phyloP scores from a whole-genome alignment of 805 yeast species.

The Schwanniomyces occidentalis region DNA sequence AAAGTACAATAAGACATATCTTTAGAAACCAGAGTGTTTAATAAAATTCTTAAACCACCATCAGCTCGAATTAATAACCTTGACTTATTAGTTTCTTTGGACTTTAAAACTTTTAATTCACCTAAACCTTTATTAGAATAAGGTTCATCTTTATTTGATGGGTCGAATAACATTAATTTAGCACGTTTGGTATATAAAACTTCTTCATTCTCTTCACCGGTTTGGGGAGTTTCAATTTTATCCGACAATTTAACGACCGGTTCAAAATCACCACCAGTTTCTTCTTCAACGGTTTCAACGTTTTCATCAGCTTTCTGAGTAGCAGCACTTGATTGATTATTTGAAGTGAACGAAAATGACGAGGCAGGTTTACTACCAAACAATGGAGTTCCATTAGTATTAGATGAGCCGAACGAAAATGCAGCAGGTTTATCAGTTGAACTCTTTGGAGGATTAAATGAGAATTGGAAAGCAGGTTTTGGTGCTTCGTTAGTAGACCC shows the following conservation, averaged over 20 bases:
- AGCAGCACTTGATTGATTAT: slow-evolving; percentile 12
- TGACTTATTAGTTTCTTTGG: slow-evolving; percentile 58
- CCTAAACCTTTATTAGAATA: slow-evolving; percentile 78
- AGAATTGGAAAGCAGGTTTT: slow-evolving; percentile 25
- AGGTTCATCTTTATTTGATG: slow-evolving; percentile 47
- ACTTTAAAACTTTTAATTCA: slow-evolving; percentile 68
- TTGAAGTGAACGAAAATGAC: slow-evolving; percentile 11
- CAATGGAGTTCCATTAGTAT: background rate
- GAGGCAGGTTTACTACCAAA: slow-evolving; percentile 5
- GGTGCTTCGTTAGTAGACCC: slow-evolving; percentile 7
- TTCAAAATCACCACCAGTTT: slow-evolving; percentile 47
- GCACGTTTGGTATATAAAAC: slow-evolving; percentile 63
- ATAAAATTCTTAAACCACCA: slow-evolving; percentile 76
- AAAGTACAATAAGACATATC: slow-evolving; percentile 59
- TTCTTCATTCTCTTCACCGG: slow-evolving; percentile 87
- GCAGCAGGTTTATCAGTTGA: slow-evolving; percentile 7
- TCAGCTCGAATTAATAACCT: slow-evolving; percentile 85
- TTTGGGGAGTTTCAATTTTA: slow-evolving; percentile 52
- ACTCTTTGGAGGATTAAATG: slow-evolving; percentile 16
- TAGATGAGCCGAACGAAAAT: slow-evolving; percentile 13
- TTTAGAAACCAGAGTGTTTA: slow-evolving; percentile 63
- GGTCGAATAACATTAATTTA: slow-evolving; percentile 63
- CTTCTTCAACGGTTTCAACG: slow-evolving; percentile 40
- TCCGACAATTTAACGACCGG: slow-evolving; percentile 35
- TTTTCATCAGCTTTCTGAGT: slow-evolving; percentile 14